Evolutionary conservation across 2,329 filamentous ascomycete genomes (phyloP).

Genomic region (Plenodomus lindquistii): DNA sequence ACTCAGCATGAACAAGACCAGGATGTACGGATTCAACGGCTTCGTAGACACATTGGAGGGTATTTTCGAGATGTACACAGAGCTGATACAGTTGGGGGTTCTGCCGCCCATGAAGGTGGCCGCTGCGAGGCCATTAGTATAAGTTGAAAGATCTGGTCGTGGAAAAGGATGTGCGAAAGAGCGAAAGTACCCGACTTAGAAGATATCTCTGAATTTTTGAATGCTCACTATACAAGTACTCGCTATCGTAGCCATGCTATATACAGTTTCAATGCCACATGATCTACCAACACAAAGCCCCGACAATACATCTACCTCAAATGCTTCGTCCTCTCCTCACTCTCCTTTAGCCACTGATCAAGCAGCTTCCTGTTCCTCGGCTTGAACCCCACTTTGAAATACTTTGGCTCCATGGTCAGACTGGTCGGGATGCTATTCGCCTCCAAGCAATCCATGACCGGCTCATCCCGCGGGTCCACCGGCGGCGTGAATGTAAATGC

Average conservation of each 20-base stretch:
- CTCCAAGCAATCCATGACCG: slow-evolving; percentile 51
- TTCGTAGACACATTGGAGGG: slow-evolving; percentile 15
- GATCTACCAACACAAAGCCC: no score
- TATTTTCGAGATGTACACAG: slow-evolving; percentile 16
- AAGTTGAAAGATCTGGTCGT: neutral
- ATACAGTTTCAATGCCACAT: neutral
- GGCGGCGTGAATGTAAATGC: slow-evolving; percentile 53
- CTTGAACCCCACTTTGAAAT: slow-evolving; percentile 55
- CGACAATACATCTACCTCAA: slow-evolving; percentile 38
- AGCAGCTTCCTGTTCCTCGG: slow-evolving; percentile 47
- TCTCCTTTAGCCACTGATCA: slow-evolving; percentile 53
- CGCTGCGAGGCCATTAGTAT: slow-evolving; percentile 7
- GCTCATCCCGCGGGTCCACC: slow-evolving; percentile 44
- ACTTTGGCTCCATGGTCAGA: slow-evolving; percentile 56
- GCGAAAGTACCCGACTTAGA: no score
- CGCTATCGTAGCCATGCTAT: neutral
- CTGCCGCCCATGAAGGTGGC: slow-evolving; percentile 12
- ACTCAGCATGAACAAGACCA: slow-evolving; percentile 9
- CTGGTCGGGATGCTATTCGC: slow-evolving; percentile 54
- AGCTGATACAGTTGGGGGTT: slow-evolving; percentile 11
- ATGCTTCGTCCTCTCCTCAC: slow-evolving; percentile 51
- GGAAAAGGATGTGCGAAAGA: neutral
- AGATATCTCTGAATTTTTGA: no score
- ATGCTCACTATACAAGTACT: neutral
- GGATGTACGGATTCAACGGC: slow-evolving; percentile 12